Evolutionary conservation across 2,329 filamentous ascomycete genomes (phyloP), one percentile per base, ranked within the genome.

Genomic region (Calonectria montana): DNA sequence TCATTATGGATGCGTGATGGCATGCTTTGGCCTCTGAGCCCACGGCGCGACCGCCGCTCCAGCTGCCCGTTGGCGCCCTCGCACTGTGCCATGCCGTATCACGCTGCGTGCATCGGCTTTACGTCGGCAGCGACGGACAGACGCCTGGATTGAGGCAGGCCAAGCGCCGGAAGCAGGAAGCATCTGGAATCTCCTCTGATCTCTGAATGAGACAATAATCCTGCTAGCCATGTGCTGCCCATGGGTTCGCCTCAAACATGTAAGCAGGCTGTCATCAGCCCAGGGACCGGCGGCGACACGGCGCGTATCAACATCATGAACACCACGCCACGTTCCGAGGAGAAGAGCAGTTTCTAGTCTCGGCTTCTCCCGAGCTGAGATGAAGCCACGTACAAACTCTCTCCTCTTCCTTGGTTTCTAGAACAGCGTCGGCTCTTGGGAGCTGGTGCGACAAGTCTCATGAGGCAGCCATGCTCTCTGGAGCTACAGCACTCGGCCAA

Each of bases 1-100:
- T 61, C 57, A 43, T 61, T 43, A 61, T 61, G 57, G 39, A 61
- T 29, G 23, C 57, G 57, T 61, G 57, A 61, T 61, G 57, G 57
- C 57, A 61, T 61, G 57, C 57, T 61, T 61, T 43, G 35, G 57
- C 35, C 35, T 61, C 37, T 27, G 57, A 43, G 57, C 50, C 50
- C 50, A 37, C 50, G 50, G 50, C 29, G 39, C 57, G 39, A 43
- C 57, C 57, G 57, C 57, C 45, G 53, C 57, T 37, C 8, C 50
- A 57, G 50, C 29, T 37, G n/a, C 9, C n/a, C 50, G 16, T 25
- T 37, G 35, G 29, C 50, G 4, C 18, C 41, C 21, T 23, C n/a
- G 31, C 50, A 57, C 50, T 57, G 50, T 57, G 50, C 50, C 29
- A 21, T 57, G 50, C 50, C 16, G 29, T 35, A 57, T 57, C 50